Base-by-base conservation (phyloP, 2,329 filamentous ascomycete species). In the Lecanoromycetidae sp. region DNA sequence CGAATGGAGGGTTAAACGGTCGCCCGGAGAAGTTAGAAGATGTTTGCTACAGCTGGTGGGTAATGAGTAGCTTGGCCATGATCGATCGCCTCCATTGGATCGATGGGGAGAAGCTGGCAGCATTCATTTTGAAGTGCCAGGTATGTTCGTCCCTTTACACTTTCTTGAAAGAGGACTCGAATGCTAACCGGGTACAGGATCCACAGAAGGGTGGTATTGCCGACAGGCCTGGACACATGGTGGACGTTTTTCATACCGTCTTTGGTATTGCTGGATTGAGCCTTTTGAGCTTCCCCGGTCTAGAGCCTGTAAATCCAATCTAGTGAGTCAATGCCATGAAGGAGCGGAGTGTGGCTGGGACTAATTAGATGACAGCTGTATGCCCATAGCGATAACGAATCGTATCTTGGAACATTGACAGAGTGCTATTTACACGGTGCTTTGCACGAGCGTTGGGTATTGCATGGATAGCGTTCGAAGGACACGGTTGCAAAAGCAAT, bases 41-140 rank as follows among this genome's bases (percentile, higher is more conserved):
- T 63, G 90, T 94, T 12, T 98, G 91, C 68, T 98, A 98, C 67
- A 94, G 87, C 63, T 98, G 91, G 91, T 98, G 91, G 91, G 91
- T 96, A 36, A 70, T 90, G 60, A 90, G 85, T 60, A 94, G 88
- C 62, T 69, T 98, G 56, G 82, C 84, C 37, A 95, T 96, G 74
- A 84, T 98, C 56, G 80, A 76, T 45, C 80, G 82, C 46, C 74
- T 87, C 44, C 85, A 95, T 63, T 98, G 91, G 91, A 93, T 98
- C 61, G 86, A 98, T 67, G 76, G 80, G 41, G 72, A 80, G 48
- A 84, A 85, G 60, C 74, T 98, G 57, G 75, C 80, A 43, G 64
- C 66, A 20, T 98, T 94, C 65, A 95, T 98, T 46, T 67, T 98
- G 49, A 74, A 75, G 53, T 94, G 86, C 59, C 91, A 98, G 69